Evolutionary conservation across 1,139 yeast genomes (phyloP), one percentile per base, ranked within the genome.

Genomic region (Taiozyma sp.): DNA sequence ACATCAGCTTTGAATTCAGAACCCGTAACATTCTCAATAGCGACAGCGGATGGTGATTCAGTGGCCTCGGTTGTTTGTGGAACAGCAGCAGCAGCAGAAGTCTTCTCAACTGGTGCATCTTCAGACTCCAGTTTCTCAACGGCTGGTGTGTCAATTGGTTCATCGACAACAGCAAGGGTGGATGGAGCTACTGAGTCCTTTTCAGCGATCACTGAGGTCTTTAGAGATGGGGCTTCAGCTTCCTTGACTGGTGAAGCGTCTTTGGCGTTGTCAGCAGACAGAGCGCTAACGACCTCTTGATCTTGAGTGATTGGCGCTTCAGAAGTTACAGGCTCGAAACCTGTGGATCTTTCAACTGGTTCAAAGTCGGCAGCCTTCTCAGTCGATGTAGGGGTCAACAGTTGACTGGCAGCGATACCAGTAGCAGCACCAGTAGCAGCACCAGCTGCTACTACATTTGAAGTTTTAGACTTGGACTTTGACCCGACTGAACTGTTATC

Each of bases 21-120:
- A 13, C 51, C 56, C 16, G 59, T 52, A 8, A 53, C 57, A 38
- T 57, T 51, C 28, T 51, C 52, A 27, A 54, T 48, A 12, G 52
- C 52, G 12, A 50, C 36, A 10, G 36, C 49, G 9, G 28, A 22
- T 8, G 42, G 19, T 2, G 27, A 16, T 13, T 42, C 30, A 14
- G 43, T n/a, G 8, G 44, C 44, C 16, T 46, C 30, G 16, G 24
- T 28, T 22, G 19, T 45, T 23, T 45, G 19, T 22, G 41, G 30
- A 32, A 19, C 19, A 10, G 24, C 45, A 41, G 50, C 43, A 13
- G 47, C 44, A 16, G 51, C 28, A 14, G 48, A 24, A 12, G 46
- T 47, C 22, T 27, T 45, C 13, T 46, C 36, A 19, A 32, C 38
- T 8, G 46, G 40, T 6, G 44, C 43, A 27, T 14, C 44, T 6